Percentiles rank a stretch among this genome's conserved stretches.
phyloP scores from a whole-genome alignment of 495 filamentous ascomycete species.

The Oleoguttula mirabilis region DNA sequence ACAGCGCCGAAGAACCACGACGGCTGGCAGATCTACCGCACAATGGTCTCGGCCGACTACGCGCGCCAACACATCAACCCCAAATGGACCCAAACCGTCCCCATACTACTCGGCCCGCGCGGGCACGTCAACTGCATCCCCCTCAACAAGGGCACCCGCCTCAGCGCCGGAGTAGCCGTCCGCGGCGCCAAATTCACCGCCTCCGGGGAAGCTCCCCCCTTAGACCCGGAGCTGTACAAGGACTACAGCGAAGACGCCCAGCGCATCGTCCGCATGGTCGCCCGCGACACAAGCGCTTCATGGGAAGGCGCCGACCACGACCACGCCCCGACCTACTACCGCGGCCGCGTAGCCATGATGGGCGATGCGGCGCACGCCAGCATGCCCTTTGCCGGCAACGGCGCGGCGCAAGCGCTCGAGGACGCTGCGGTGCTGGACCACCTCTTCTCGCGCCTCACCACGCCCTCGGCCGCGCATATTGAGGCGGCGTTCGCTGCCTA shows the following conservation, averaged over 20 bases:
- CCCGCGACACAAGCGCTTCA: constrained; percentile 4
- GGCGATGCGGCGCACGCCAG: constrained; percentile 19
- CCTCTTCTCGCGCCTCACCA: constrained; percentile 5
- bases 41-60: constrained; percentile 25
- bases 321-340: constrained; percentile 11
- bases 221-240: constrained; percentile 12
- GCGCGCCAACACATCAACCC: constrained; percentile 11
- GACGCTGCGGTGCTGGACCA: constrained; percentile 16
- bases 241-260: constrained; percentile 18
- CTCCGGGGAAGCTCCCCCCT: constrained; percentile 1
- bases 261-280: constrained; percentile 11
- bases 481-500: constrained; percentile 10
- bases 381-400: constrained; percentile 17
- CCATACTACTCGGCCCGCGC: constrained; percentile 13
- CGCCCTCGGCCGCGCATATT: constrained; percentile 2
- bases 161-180: constrained; percentile 13
- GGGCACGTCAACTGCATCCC: constrained; percentile 15
- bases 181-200: constrained; percentile 9
- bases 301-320: constrained; percentile 19
- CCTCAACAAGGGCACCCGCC: constrained; percentile 12
- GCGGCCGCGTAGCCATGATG: constrained; percentile 14
- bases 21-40: constrained; percentile 35
- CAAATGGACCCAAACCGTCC: constrained; percentile 11
- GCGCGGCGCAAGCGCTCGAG: constrained; percentile 18
- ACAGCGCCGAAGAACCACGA: constrained; percentile 31